phyloP scores from a whole-genome alignment of 805 yeast species.

The Hanseniaspora lindneri region DNA sequence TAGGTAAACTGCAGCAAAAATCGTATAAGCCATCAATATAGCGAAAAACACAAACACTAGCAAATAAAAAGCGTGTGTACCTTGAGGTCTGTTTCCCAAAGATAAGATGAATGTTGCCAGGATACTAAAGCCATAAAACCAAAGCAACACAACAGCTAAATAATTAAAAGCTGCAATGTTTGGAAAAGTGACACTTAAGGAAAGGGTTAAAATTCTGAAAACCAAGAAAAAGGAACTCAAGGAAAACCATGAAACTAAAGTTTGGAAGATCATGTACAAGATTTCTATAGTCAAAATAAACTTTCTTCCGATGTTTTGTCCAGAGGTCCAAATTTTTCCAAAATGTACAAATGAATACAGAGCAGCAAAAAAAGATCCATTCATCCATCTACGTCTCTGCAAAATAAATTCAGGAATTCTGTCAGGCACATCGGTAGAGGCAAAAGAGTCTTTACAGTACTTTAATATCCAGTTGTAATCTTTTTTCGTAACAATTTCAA shows the following conservation, averaged over 20 bases:
- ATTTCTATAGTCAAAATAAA: constrained; percentile 66
- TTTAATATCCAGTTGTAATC: constrained; percentile 63
- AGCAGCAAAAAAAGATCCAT: constrained; percentile 93
- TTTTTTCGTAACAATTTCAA: constrained; percentile 82
- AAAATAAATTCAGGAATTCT: constrained; percentile 71
- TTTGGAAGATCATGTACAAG: constrained; percentile 58
- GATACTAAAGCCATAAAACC: constrained; percentile 73
- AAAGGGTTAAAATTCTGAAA: constrained; percentile 72
- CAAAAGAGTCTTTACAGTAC: constrained; percentile 78
- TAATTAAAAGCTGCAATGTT: constrained; percentile 63
- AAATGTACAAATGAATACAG: constrained; percentile 73
- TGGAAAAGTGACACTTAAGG: constrained; percentile 46
- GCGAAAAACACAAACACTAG: constrained; percentile 73
- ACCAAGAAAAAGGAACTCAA: constrained; percentile 82
- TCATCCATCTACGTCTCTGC: constrained; percentile 93
- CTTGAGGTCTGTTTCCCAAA: constrained; percentile 88
- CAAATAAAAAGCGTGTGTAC: constrained; percentile 68
- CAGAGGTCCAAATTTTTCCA: constrained; percentile 63
- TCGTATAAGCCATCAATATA: constrained; percentile 73
- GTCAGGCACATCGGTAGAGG: constrained; percentile 94
- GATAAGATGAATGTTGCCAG: constrained; percentile 80
- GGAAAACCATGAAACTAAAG: constrained; percentile 85
- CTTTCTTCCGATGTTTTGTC: constrained; percentile 59
- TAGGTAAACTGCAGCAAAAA: constrained; percentile 75
- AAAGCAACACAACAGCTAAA: constrained; percentile 64